A percentile compares a stretch with the other conserved stretches of the same genome.
Evolutionary conservation across 306 rosid species (phyloP).

Genomic region (Canavalia ensiformis): DNA sequence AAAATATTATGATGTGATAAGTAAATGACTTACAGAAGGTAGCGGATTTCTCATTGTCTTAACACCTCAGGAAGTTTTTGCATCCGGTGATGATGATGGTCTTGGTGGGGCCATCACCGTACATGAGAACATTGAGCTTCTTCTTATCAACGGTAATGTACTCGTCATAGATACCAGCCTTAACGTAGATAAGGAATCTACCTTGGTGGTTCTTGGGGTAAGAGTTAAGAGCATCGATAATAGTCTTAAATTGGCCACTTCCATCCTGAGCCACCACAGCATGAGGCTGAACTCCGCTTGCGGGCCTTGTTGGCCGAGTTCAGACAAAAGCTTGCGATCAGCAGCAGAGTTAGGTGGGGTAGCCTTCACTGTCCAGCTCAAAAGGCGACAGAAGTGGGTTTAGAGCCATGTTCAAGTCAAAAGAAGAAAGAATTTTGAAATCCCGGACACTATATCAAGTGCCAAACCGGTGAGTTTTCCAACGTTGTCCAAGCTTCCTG

Average conservation of each 20-base stretch:
- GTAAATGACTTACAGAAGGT: constrained; percentile 54
- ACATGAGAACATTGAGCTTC: constrained; percentile 57
- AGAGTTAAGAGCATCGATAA: constrained; percentile 62
- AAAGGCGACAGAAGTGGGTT: constrained; percentile 59
- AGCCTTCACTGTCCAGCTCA: constrained; percentile 45
- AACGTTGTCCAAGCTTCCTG: constrained; percentile 43
- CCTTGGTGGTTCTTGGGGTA: constrained; percentile 59
- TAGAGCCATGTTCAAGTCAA: constrained; percentile 51
- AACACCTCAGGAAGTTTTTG: constrained; percentile 49
- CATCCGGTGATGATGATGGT: constrained; percentile 76
- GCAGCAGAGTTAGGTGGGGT: constrained; percentile 63
- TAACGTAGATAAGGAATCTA: constrained; percentile 66
- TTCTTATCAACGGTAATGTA: constrained; percentile 43
- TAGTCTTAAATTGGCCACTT: constrained; percentile 62
- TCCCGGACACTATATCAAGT: constrained; percentile 61
- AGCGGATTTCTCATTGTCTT: constrained; percentile 60
- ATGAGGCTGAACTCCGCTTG: constrained; percentile 38
- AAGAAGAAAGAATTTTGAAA: constrained; percentile 43
- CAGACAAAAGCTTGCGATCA: constrained; percentile 64
- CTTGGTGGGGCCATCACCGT: constrained; percentile 71
- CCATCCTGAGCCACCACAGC: constrained; percentile 81
- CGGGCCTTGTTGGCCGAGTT: no score
- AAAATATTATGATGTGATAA: no score
- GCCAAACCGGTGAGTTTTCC: constrained; percentile 61
- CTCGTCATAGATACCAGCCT: constrained; percentile 70